Conservation (phyloP, 2,329 filamentous ascomycete genomes). For the Chaetomium sp. region DNA sequence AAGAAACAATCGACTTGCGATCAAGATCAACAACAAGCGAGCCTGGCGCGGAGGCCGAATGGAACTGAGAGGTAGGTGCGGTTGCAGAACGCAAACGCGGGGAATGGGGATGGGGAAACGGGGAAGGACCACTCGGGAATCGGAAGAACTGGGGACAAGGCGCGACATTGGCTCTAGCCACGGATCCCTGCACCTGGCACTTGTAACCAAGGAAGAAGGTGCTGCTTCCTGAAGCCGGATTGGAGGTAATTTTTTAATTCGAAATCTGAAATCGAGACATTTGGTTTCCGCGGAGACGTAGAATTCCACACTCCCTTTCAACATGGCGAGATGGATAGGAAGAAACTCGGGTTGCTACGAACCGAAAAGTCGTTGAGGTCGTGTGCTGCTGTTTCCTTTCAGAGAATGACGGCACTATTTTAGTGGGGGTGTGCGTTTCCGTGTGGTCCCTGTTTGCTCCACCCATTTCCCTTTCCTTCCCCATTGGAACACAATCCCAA, state of each 20-base stretch:
- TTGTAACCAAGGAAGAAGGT: conserved; percentile 1
- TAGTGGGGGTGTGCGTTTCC: background rate
- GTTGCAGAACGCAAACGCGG: conserved; percentile 31
- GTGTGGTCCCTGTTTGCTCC: background rate
- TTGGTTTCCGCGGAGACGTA: background rate
- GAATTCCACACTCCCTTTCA: background rate
- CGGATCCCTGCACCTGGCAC: conserved; percentile 7
- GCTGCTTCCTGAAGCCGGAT: background rate
- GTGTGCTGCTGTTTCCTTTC: conserved; percentile 15
- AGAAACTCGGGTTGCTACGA: background rate
- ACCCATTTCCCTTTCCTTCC: conserved; percentile 11
- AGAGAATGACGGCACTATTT: conserved; percentile 28
- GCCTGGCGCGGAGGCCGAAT: conserved; percentile 11
- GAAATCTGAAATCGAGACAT: background rate
- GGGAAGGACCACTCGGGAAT: conserved; percentile 19
- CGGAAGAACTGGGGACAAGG: conserved; percentile 6
- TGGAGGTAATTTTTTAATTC: background rate
- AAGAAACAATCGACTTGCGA: conserved; percentile 23
- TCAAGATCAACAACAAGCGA: conserved; percentile 24
- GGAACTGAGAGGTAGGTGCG: conserved; percentile 18
- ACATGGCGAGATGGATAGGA: background rate
- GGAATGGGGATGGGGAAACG: conserved; percentile 25
- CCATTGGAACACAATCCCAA: conserved; percentile 16
- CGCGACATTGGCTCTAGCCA: conserved; percentile 1
- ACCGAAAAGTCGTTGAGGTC: conserved; percentile 5